Base-by-base conservation (phyloP, 2,329 filamentous ascomycete species). In the Penicillium sp. region DNA sequence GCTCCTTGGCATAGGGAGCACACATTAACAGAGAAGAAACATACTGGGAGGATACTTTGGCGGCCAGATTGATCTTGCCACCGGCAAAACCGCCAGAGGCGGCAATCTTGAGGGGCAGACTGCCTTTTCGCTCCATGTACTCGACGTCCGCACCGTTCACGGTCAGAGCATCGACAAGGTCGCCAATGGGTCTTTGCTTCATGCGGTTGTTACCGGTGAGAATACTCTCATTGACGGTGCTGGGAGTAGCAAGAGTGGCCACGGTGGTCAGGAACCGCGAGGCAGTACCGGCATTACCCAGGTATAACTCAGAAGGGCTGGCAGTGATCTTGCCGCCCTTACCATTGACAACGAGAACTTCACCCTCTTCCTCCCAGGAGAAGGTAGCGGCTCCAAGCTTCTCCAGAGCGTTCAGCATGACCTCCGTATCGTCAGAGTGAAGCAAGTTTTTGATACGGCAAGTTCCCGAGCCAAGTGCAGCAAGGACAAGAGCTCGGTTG, bases 41-140 rank as follows among this genome's bases (percentile, higher is more conserved):
- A 68, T 97, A 99, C 74, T 99, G 94, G n/a, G 94, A 97, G 8
- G 94, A 99, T 15, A 97, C 88, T 39, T 94, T 97, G 0, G 94
- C 94, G 10, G 92, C 90, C 51, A 99, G 81, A 69, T 95, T 89
- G 63, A 99, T 96, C 26, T 88, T 80, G 34, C 94, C 94, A 50
- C 92, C 93, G 43, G 85, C 83, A 61, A 96, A 87, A 4, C 92
- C 93, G 44, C 86, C 87, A 23, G 88, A 88, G 42, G 94, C 91
- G 56, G 87, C 83, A 46, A 99, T 87, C 53, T 86, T 84, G 12
- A 99, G 76, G 0, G 94, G 94, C 39, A 99, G 78, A 69, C 92
- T 95, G 58, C 88, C 85, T 59, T 90, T 83, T 59, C 86, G 87
- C 65, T 92, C 92, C 39, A 96, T 75, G 68, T 96, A 99, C 54